Evolutionary conservation across 257 asterid genomes (phyloP), one percentile per base, ranked within the genome.

Genomic region (Cynanchum wilfordii): DNA sequence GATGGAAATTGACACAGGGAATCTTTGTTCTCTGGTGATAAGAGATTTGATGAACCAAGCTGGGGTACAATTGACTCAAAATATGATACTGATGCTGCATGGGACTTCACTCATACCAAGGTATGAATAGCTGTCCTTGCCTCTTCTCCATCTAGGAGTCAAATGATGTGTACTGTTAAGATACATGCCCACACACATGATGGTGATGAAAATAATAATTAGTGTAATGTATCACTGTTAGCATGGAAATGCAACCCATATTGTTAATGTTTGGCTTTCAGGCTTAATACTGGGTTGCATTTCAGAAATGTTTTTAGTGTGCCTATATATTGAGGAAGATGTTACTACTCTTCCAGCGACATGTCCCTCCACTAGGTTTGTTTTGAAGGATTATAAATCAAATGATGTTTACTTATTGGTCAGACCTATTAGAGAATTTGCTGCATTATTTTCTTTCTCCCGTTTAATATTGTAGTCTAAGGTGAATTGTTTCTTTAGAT

Each of bases 31-130:
- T 79, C 84, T 74, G 73, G 74, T 64, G 82, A 84, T 58, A 84
- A 75, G 79, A 85, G 83, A 49, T 87, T 84, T 77, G 91, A 86
- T 79, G 97, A 92, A 75, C 90, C 92, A n/a, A 76, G 80, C 73
- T 89, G 97, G 98, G 97, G 93, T 75, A 74, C 90, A 71, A 86
- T 87, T 79, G 97, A 90, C 82, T 70, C 87, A 67, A 84, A 82
- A 73, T 89, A 79, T 70, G 95, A 92, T 74, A 75, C 87, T 36
- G 96, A 84, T 80, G 78, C 90, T 20, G 84, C 82, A 30, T 88
- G 96, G 97, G 95, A 92, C 85, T 79, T 79, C 75, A 84, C 73
- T 66, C 66, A 90, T 74, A 68, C 85, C 82, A 82, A 69, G 73
- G 73, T 69, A 69, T 69, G 47, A 25, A 42, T 29, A 29, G n/a